Conservation (phyloP, 768 basidiomycete genomes). For the Mycena capillaripes region DNA sequence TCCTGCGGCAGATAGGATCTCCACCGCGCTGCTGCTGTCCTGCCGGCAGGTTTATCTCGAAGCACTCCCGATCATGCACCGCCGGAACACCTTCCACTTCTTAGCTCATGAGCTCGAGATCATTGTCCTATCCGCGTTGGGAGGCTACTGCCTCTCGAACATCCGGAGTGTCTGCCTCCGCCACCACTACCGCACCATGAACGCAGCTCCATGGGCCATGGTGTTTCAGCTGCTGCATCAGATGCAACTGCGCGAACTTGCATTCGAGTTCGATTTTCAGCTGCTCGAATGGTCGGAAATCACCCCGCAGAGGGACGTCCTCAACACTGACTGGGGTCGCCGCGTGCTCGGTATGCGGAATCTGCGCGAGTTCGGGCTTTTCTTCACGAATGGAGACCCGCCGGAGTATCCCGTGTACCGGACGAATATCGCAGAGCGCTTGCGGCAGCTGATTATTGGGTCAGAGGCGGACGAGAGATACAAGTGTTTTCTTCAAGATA, state of each 20-base stretch:
- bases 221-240: neutral
- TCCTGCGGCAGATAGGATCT: neutral
- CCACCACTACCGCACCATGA: neutral
- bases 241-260: neutral
- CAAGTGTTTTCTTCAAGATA: neutral
- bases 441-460: neutral
- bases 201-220: neutral
- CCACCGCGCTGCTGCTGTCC: neutral
- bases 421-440: neutral
- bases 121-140: neutral
- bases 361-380: slow-evolving; percentile 1
- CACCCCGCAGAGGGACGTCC: neutral
- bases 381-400: neutral
- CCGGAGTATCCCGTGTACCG: neutral
- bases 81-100: slow-evolving; percentile 15
- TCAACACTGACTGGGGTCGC: neutral
- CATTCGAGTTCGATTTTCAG: neutral
- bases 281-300: neutral
- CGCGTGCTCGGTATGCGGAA: neutral
- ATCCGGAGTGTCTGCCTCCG: slow-evolving; percentile 6
- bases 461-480: slow-evolving; percentile 15
- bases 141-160: slow-evolving; percentile 1
- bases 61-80: slow-evolving; percentile 13
- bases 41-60: slow-evolving; percentile 28
- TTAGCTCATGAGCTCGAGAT: neutral